Base-by-base conservation (phyloP, 2,329 filamentous ascomycete genomes). In the Coniochaeta prunicola region DNA sequence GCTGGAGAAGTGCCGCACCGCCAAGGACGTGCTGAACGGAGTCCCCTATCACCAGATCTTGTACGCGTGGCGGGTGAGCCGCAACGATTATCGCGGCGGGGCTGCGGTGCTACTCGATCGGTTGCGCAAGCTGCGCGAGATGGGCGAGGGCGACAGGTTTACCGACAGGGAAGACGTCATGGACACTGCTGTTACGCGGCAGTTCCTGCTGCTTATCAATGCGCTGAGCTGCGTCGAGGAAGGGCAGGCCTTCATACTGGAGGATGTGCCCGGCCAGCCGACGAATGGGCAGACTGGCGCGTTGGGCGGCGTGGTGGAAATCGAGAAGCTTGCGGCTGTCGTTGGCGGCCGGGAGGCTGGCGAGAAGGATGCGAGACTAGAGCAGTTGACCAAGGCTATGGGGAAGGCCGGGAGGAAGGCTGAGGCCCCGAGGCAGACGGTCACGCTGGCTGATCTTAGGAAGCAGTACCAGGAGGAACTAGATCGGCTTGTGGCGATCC, bases 181-280 rank as follows among this genome's bases (percentile, higher is more conserved):
- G 12, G 85, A 88, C 64, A 88, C 85, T 0, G 79, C 80, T 0
- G 80, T 90, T 33, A 86, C 88, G 53, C 84, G 89, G 65, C 88
- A 91, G 67, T 94, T 96, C 67, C 77, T 97, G n/a, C 81, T 92
- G 61, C 82, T 99, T 50, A 96, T 99, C 76, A 99, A 99, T 70
- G 88, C 91, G 1, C 79, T 99, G 61, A 91, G 89, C 64, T 96
- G 91, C 63, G 91, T 97, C 42, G 86, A 90, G 55, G 59, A 85
- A 82, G 64, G 90, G 62, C 89, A 96, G 67, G 88, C 88, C 1
- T 99, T 96, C 83, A 84, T 96, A 70, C 86, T 77, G n/a, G 76
- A 82, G 64, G 74, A 79, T 58, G 56, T 72, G 67, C 71, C 70
- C 69, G 74, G 57, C 66, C 53, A 17, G 58, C 58, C n/a, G 50